Evolutionary conservation across 495 filamentous ascomycete genomes (phyloP), one percentile per base, ranked within the genome.

Genomic region (Penicillium argentinense): DNA sequence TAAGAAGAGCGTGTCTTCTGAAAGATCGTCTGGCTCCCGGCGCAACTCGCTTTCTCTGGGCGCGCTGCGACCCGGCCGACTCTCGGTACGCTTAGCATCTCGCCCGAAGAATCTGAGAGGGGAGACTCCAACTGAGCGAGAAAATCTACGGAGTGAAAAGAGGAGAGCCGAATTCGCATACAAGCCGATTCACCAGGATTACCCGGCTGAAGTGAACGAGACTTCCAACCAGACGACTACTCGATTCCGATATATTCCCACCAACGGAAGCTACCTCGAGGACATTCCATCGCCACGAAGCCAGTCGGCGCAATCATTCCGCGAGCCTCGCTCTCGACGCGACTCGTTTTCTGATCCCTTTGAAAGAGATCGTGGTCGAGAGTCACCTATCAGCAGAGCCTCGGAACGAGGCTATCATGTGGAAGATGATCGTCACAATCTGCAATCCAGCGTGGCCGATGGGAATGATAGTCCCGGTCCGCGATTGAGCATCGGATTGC

Each of bases 221-320:
- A 65, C 50, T 0, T 34, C 60, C 0, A 45, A 40, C 1, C 24
- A 36, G 1, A 21, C 27, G 5, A 39, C 32, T 9, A 45, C 58
- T 23, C 57, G 62, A 16, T 70, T 71, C 28, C 61, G 56, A 7
- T 74, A 74, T 32, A 66, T 71, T 21, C 69, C 66, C 0, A 62
- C 69, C 1, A 55, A 46, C 12, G 45, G 56, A 13, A 45, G 53
- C 7, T 67, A 64, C 23, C 33, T 59, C 12, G 40, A 60, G 24
- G 57, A 60, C 3, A 45, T 44, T 12, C 45, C 43, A 0, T 24
- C 19, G 3, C 46, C 52, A 3, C 50, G 54, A n/a, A 59, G 56
- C n/a, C 51, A 56, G 27, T 62, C 59, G 17, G 47, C 54, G 0
- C 49, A 42, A 18, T 54, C 60, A 1, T 53, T 32, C 9, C 40